Base-by-base conservation (phyloP, 169 alveolate genomes). In the Plasmodium blacklocki region DNA sequence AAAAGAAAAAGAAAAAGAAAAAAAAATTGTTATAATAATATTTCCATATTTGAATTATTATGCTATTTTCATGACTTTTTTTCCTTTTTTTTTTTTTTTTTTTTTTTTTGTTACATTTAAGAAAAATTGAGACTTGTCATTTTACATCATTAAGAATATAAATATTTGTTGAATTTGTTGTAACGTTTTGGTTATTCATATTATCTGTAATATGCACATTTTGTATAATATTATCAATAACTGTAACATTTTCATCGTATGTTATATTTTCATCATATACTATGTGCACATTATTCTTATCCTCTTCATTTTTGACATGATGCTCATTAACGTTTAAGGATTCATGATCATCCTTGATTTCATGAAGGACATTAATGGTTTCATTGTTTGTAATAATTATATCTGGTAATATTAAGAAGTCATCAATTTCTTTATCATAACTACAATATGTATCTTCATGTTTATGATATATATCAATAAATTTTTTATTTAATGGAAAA, bases 351-450 rank as follows among this genome's bases (percentile, higher is more conserved):
- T 15, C 21, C 7, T 15, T 56, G 0, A 56, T 56, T n/a, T 15
- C 19, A 5, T 32, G 45, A 32, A 5, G 1, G 0, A 32, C 8
- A 21, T 56, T 56, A 21, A 56, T 56, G 21, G 21, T 64, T 23
- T 21, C 52, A 50, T 70, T 12, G 21, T 70, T 43, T 47, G 58
- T 49, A 18, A 47, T 29, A 18, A 63, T 8, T 8, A 15, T 15
- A n/a, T 80, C 78, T 1, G 78, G 59, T 3, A 80, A 52, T 39
- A 80, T 80, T 45, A 80, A 26, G 45, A 80, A 80, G 32, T 80
- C 90, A 12, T 80, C 90, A 5, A 80, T 80, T 26, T 80, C 90
- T 50, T 80, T 80, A 32, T 80, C 26, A 23, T 52, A 72, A 59
- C 67, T 67, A 19, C 54, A 67, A 32, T 80, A 80, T 4, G 83